Conservation (phyloP, 345 rosid species). For the Euphorbia peplus region DNA sequence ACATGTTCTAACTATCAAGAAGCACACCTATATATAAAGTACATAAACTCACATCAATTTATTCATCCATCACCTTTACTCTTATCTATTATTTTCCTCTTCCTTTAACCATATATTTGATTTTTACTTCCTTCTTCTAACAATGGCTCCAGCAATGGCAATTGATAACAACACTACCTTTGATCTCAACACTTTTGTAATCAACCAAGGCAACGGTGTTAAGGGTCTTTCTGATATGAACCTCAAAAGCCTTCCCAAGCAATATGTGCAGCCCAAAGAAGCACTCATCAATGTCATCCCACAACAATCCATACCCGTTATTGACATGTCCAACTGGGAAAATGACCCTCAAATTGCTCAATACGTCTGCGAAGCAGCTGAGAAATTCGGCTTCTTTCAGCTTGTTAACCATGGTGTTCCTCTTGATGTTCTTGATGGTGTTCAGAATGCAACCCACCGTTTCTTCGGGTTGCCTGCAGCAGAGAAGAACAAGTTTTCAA, state of each 20-base stretch:
- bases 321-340: slow-evolving; percentile 17
- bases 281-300: slow-evolving; percentile 5
- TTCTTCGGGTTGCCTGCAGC: slow-evolving; percentile 6
- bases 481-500: slow-evolving; percentile 15
- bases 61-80: too few species aligned
- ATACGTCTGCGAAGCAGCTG: background rate
- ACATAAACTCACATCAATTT: too few species aligned
- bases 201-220: slow-evolving; percentile 20
- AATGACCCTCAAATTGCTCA: background rate
- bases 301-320: slow-evolving; percentile 17
- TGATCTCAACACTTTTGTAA: slow-evolving; percentile 16
- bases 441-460: background rate
- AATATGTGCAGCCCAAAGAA: background rate
- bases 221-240: slow-evolving; percentile 28
- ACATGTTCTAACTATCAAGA: too few species aligned
- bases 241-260: slow-evolving; percentile 19
- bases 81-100: background rate
- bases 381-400: background rate
- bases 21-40: too few species aligned
- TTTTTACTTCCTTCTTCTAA: background rate
- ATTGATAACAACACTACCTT: background rate
- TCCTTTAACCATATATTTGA: too few species aligned
- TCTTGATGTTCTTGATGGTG: background rate
- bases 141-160: slow-evolving; percentile 19
- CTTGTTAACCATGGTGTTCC: background rate